Conservation (phyloP, 441 rosid species). For the Oxalis stricta region DNA sequence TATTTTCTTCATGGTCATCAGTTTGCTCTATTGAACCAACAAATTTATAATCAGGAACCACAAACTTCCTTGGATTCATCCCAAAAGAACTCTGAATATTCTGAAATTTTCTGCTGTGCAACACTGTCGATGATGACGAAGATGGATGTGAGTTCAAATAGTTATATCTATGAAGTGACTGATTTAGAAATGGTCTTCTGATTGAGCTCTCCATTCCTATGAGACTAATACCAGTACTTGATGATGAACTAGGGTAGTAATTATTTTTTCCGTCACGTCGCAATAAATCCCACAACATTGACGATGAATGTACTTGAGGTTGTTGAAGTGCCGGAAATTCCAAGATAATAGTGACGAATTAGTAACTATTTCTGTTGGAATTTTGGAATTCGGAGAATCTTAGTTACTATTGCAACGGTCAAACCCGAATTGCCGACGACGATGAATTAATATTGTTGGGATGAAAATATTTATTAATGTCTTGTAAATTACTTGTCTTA, state of each 20-base stretch:
- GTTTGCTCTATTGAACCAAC: slow-evolving; percentile 20
- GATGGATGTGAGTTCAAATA: no score
- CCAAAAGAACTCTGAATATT: no score
- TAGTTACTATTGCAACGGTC: slow-evolving; percentile 16
- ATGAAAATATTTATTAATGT: slow-evolving; percentile 5
- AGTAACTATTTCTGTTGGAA: slow-evolving; percentile 22
- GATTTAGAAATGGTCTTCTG: slow-evolving; percentile 16
- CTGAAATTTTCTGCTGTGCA: no score
- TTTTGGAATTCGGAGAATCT: slow-evolving; percentile 24
- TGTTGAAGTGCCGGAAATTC: slow-evolving; percentile 13
- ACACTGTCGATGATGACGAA: no score
- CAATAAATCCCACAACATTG: slow-evolving; percentile 14
- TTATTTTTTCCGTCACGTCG: slow-evolving; percentile 14
- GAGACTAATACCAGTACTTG: no score
- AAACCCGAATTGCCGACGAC: slow-evolving; percentile 22
- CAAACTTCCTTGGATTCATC: slow-evolving; percentile 11
- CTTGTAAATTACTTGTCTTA: slow-evolving; percentile 20
- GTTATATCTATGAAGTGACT: slow-evolving; percentile 16
- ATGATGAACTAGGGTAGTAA: slow-evolving; percentile 12
- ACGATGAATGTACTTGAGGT: slow-evolving; percentile 15
- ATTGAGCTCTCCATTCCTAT: slow-evolving; percentile 9
- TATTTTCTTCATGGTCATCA: slow-evolving; percentile 11
- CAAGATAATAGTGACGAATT: slow-evolving; percentile 22
- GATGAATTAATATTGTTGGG: slow-evolving; percentile 8
- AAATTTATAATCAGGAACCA: slow-evolving; percentile 16